These are phyloP conservation scores for Candida neerlandica DNA, from an alignment of 1,139 yeast genomes.

Conservation along the genomic window DNA sequence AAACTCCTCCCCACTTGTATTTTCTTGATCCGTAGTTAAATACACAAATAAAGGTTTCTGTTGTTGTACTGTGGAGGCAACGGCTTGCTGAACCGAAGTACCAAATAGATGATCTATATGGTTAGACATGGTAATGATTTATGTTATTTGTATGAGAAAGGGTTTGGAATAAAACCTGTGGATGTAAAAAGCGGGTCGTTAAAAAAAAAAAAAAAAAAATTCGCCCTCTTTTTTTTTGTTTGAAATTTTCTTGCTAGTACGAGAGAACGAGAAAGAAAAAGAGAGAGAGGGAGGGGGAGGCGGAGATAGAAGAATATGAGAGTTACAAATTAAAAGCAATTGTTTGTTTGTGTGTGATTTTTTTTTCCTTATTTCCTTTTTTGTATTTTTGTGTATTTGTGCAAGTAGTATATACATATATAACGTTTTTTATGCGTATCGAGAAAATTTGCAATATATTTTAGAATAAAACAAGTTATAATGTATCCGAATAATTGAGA, in stretches of 20 bases:
- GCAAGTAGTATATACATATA: background rate
- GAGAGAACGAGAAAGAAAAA: too few species aligned
- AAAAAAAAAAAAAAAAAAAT: background rate
- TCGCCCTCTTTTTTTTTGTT: background rate
- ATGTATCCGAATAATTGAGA: too few species aligned
- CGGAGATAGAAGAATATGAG: too few species aligned
- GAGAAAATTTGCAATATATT: too few species aligned
- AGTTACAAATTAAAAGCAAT: too few species aligned
- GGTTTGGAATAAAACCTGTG: background rate
- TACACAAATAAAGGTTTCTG: conserved; percentile 47
- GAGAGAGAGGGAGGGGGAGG: too few species aligned
- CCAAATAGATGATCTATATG: conserved; percentile 19
- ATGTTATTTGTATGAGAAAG: background rate
- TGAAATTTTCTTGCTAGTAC: background rate
- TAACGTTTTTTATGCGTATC: too few species aligned
- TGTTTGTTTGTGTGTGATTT: background rate
- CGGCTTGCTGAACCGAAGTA: conserved; percentile 44
- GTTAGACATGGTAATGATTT: conserved; percentile 7
- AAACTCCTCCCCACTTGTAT: conserved; percentile 25
- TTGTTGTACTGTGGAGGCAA: conserved; percentile 34
- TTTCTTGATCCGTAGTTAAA: conserved; percentile 23
- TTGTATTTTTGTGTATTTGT: background rate
- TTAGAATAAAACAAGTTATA: too few species aligned
- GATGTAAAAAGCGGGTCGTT: background rate
- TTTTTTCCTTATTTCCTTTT: background rate